Percentiles rank a stretch among this genome's conserved stretches.
Conservation (phyloP, 148 eudicot species). For the Salicornia ramosissima region DNA sequence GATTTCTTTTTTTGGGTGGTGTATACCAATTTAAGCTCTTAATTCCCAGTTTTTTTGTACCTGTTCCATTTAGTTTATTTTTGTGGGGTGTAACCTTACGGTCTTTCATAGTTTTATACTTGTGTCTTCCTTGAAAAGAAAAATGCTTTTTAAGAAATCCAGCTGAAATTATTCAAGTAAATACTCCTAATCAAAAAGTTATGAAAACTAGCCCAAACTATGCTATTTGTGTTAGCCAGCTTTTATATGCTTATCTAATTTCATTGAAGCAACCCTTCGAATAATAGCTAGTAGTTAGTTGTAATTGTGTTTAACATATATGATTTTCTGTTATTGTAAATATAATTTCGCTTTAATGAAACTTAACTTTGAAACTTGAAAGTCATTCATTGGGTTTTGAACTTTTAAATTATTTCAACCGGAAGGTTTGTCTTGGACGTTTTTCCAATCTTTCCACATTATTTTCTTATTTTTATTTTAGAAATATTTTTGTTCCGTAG, state of each 20-base stretch:
- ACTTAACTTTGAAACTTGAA: not conserved
- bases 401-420: no score
- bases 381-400: no score
- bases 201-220: not conserved
- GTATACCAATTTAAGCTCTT: not conserved
- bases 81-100: not conserved
- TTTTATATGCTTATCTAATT: no score
- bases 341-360: not conserved
- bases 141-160: not conserved
- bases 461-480: no score
- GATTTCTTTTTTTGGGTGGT: not conserved
- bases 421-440: no score
- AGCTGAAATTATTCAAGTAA: not conserved
- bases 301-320: not conserved
- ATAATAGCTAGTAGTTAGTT: not conserved
- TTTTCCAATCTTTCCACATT: no score
- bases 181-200: not conserved
- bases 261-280: no score
- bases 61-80: not conserved
- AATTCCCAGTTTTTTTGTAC: not conserved
- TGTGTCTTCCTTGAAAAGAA: not conserved
- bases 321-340: not conserved
- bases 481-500: no score
- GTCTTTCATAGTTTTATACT: not conserved
- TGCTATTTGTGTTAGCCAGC: not conserved